These are phyloP conservation scores for Histomonas meleagridis DNA, from an alignment of 208 protist species.

Conservation along the genomic window DNA sequence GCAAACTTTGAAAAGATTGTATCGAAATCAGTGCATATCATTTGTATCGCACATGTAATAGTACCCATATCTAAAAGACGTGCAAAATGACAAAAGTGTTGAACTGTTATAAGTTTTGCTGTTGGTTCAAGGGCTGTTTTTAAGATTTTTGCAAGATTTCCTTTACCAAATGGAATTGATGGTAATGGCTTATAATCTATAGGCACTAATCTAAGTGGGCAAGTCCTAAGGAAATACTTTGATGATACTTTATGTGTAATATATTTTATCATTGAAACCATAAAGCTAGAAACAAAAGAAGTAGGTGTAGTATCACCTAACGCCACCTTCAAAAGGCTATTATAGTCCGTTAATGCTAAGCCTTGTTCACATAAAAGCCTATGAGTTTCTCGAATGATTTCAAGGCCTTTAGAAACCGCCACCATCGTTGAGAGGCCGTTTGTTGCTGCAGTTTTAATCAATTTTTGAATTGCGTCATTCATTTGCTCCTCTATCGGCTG, in stretches of 20 bases:
- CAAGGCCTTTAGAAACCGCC: background rate
- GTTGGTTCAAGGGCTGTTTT: background rate
- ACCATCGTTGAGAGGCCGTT: background rate
- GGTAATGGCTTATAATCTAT: background rate
- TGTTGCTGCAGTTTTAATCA: background rate
- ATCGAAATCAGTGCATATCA: background rate
- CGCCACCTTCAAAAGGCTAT: background rate
- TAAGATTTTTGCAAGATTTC: background rate
- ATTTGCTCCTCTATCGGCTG: background rate
- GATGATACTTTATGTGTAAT: background rate
- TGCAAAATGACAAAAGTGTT: background rate
- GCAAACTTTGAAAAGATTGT: background rate
- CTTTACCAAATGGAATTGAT: background rate
- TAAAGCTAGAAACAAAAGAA: background rate
- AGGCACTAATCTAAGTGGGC: background rate
- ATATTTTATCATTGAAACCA: background rate
- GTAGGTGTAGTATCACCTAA: background rate
- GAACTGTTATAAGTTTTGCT: background rate
- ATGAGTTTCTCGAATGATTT: background rate
- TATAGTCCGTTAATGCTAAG: background rate
- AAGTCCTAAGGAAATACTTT: background rate
- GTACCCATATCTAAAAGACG: background rate
- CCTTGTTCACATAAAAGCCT: background rate
- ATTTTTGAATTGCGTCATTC: background rate
- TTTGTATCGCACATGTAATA: background rate